Evolutionary conservation across 2,329 filamentous ascomycete genomes (phyloP).

Genomic region (Fusarium sp.): DNA sequence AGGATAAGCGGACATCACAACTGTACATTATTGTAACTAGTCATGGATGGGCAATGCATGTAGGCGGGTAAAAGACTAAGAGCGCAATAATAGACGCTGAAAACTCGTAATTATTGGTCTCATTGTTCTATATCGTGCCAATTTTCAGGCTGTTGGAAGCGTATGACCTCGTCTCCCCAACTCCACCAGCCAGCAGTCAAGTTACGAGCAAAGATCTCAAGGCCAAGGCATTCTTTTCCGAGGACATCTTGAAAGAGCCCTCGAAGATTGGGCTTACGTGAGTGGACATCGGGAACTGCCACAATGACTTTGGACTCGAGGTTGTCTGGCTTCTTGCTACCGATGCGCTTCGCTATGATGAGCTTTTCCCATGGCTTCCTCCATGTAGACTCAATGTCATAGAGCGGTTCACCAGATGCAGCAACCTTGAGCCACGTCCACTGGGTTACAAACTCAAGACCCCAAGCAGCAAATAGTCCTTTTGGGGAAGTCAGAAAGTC

Average conservation of each 20-base stretch:
- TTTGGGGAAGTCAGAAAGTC: slow-evolving; percentile 63
- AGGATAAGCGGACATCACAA: slow-evolving; percentile 47
- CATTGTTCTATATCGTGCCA: slow-evolving; percentile 55
- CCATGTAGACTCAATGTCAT: slow-evolving; percentile 70
- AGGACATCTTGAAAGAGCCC: slow-evolving; percentile 69
- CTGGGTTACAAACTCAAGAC: slow-evolving; percentile 73
- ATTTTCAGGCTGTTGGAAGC: slow-evolving; percentile 71
- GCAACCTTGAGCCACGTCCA: slow-evolving; percentile 87
- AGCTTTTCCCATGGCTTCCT: slow-evolving; percentile 83
- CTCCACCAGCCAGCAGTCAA: slow-evolving; percentile 81
- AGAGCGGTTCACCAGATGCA: slow-evolving; percentile 71
- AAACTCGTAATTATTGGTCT: slow-evolving; percentile 20
- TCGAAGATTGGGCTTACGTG: slow-evolving; percentile 80
- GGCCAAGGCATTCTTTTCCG: slow-evolving; percentile 62
- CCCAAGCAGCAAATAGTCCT: slow-evolving; percentile 76
- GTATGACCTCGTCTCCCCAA: slow-evolving; percentile 80
- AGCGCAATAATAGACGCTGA: slow-evolving; percentile 44
- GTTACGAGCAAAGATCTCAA: slow-evolving; percentile 84
- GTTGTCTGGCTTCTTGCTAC: slow-evolving; percentile 42
- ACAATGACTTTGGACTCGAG: slow-evolving; percentile 68
- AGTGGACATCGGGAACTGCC: slow-evolving; percentile 81
- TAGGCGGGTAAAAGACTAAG: slow-evolving; percentile 40
- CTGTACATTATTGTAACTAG: slow-evolving; percentile 52
- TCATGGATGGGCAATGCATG: slow-evolving; percentile 39
- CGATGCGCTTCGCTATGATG: slow-evolving; percentile 67